These are phyloP conservation scores for Peronosclerospora sorghi DNA, from an alignment of 352 stramenopile species.

Conservation along the genomic window DNA sequence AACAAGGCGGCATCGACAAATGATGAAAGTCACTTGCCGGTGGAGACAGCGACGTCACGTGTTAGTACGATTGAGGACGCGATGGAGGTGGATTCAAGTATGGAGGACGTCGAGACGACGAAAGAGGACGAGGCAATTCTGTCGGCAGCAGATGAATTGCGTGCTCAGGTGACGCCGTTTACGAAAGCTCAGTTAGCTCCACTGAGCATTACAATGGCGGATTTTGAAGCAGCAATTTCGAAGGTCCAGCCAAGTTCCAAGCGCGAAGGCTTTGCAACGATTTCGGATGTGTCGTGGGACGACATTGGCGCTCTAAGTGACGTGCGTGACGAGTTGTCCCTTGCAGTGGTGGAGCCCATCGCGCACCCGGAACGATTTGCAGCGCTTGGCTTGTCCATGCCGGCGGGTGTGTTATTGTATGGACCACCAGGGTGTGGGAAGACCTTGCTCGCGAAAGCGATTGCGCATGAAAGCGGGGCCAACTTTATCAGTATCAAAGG, in stretches of 20 bases:
- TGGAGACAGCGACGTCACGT: slow-evolving; percentile 7
- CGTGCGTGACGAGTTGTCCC: slow-evolving; percentile 92
- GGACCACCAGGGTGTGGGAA: slow-evolving; percentile 97
- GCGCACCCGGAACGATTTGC: slow-evolving; percentile 92
- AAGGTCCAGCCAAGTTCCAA: slow-evolving; percentile 98
- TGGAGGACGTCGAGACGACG: slow-evolving; percentile 4
- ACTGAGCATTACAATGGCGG: slow-evolving; percentile 92
- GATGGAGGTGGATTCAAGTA: slow-evolving; percentile 10
- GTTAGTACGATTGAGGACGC: slow-evolving; percentile 10
- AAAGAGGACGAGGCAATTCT: slow-evolving; percentile 7
- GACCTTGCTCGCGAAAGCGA: slow-evolving; percentile 97
- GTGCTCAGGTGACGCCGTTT: slow-evolving; percentile 66
- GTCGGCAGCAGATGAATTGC: slow-evolving; percentile 52
- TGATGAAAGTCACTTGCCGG: slow-evolving; percentile 4
- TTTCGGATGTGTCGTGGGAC: slow-evolving; percentile 96
- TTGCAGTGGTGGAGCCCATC: slow-evolving; percentile 97
- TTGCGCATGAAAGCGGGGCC: slow-evolving; percentile 95
- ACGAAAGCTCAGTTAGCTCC: slow-evolving; percentile 84
- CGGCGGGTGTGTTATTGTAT: slow-evolving; percentile 95
- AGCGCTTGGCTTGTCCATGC: slow-evolving; percentile 91
- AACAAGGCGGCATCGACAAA: slow-evolving; percentile 4
- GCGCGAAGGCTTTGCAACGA: slow-evolving; percentile 97
- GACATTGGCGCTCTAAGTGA: slow-evolving; percentile 92
- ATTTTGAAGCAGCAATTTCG: slow-evolving; percentile 93
- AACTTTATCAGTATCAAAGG: slow-evolving; percentile 99